Conservation (phyloP, 2,329 filamentous ascomycete genomes). For the Fusarium sp. region DNA sequence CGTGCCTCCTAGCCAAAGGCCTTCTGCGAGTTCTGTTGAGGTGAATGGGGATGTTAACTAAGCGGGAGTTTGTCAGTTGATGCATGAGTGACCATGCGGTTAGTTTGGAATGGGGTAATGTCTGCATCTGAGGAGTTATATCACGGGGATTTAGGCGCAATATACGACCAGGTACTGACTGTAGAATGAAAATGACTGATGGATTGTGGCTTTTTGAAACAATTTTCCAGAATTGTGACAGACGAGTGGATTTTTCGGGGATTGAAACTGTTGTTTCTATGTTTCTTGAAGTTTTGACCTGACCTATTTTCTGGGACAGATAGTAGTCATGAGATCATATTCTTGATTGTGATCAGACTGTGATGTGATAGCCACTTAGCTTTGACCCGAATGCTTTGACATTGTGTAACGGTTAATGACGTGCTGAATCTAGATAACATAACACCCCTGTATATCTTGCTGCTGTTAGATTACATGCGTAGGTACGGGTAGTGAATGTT, state of each 20-base stretch:
- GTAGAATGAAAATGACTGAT: slow-evolving; percentile 1
- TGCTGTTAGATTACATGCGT: neutral
- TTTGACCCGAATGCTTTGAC: neutral
- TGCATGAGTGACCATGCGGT: neutral
- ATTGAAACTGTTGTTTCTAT: neutral
- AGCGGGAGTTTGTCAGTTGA: slow-evolving; percentile 18
- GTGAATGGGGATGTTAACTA: slow-evolving; percentile 13
- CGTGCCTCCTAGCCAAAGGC: neutral
- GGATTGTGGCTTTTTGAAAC: neutral
- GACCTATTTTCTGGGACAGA: neutral
- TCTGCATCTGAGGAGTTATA: slow-evolving; percentile 1
- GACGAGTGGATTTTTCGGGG: neutral
- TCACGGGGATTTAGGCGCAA: slow-evolving; percentile 22
- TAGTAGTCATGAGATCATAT: neutral
- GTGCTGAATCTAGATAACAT: neutral
- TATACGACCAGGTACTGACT: slow-evolving; percentile 15
- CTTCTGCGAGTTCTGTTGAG: slow-evolving; percentile 4
- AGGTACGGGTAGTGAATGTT: too few relatives aligned
- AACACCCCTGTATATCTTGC: neutral
- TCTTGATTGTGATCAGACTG: neutral
- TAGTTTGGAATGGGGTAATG: neutral
- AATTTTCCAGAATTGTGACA: neutral
- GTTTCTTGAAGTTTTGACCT: neutral
- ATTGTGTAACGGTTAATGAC: neutral
- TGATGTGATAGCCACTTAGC: neutral